Base-by-base conservation (phyloP, 2,329 filamentous ascomycete species). In the Alternaria sp. region DNA sequence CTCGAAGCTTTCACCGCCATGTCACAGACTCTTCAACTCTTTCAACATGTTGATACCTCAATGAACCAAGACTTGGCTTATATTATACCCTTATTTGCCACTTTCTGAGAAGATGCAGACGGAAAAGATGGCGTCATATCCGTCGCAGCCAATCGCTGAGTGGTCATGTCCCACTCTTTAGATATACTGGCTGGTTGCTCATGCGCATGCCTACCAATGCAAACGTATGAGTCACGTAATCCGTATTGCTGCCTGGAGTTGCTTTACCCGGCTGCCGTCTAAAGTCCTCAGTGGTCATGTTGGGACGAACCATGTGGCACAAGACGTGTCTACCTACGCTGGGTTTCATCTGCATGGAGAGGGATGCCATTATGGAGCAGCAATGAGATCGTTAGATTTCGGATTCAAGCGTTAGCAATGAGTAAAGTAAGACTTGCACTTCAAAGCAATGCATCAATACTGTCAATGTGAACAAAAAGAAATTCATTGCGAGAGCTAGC, bases 401-500 rank as follows among this genome's bases (percentile, higher is more conserved):
- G 14, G 3, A 0, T 10, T 15, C 0, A 14, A 45, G 3, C 18
- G 14, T 23, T 21, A 23, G 33, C 14, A 20, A 23, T 28, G 8
- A 2, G 6, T 6, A 11, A 6, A 44, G 3, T 3, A 20, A 8
- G 18, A 4, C 9, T 8, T 6, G 15, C 37, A 25, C 53, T 44
- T 28, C 21, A 5, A 44, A 20, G 12, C 0, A 0, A 41, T 28
- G 1, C 3, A 11, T 23, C 9, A 25, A 3, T 21, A 9, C 53
- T 12, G 51, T 49, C n/a, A n/a, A 18, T 18, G 23, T 47, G 11
- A 50, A 55, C 20, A 56, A 58, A 63, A 46, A 63, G 20, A 53
- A 47, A 63, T 63, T 67, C 60, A 60, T 67, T 50, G 46, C 41
- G 46, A 54, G 45, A 49, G 15, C 44, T 60, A 54, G 28, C 46